Evolutionary conservation across 495 filamentous ascomycete genomes (phyloP).

Genomic region (Penicillium argentinense): DNA sequence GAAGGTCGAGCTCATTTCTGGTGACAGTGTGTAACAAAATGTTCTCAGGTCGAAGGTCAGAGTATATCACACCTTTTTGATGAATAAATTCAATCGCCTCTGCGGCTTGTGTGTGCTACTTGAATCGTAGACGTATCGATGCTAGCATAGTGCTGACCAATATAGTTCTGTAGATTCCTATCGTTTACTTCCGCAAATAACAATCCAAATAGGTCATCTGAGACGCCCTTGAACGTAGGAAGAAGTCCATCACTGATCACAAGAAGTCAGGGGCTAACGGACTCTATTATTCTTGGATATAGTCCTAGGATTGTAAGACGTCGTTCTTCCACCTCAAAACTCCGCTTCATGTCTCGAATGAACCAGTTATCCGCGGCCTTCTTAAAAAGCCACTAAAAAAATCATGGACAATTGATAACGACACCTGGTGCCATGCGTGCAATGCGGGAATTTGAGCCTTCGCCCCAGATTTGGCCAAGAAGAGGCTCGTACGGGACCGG

Average conservation of each 20-base stretch:
- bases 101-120: constrained; percentile 19
- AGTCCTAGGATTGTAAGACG: constrained; percentile 9
- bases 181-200: constrained; percentile 20
- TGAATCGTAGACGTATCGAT: constrained; percentile 14
- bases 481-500: no score
- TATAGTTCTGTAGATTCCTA: constrained; percentile 19
- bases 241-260: constrained; percentile 3
- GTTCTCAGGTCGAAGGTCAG: constrained; percentile 23
- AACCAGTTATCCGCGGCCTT: constrained; percentile 6
- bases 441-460: no score
- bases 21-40: constrained; percentile 19
- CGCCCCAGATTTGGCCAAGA: no score
- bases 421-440: constrained; percentile 7
- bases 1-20: constrained; percentile 12
- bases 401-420: constrained; percentile 16
- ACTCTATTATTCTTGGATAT: constrained; percentile 15
- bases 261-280: background rate
- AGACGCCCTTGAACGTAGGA: constrained; percentile 12
- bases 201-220: constrained; percentile 14
- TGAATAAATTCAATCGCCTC: constrained; percentile 20
- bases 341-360: constrained; percentile 13
- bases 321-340: constrained; percentile 14
- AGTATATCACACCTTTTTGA: constrained; percentile 22
- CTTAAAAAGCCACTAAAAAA: constrained; percentile 12
- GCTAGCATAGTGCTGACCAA: constrained; percentile 15